A percentile compares a stretch with the other conserved stretches of the same genome.
Conservation (phyloP, 2,329 filamentous ascomycete genomes). For the Rugonectria rugulosa region DNA sequence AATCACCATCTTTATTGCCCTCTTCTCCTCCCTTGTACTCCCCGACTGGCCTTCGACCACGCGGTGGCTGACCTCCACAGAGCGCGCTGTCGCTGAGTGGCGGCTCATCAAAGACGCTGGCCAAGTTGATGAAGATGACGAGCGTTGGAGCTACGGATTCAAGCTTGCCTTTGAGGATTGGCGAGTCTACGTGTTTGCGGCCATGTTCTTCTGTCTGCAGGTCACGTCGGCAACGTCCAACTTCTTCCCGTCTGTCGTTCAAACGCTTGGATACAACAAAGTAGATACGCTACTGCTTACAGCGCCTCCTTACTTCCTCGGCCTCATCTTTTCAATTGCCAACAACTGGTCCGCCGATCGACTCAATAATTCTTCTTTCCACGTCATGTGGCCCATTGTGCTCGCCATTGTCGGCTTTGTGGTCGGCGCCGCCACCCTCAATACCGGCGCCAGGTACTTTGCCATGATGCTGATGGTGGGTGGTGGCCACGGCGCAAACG, state of each 20-base stretch:
- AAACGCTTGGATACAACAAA: constrained; percentile 38
- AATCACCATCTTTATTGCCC: constrained; percentile 16
- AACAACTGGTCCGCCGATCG: constrained; percentile 42
- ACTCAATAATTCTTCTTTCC: constrained; percentile 31
- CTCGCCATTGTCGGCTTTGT: constrained; percentile 18
- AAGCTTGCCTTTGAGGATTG: constrained; percentile 40
- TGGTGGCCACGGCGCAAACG: constrained; percentile 27
- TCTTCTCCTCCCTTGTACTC: constrained; percentile 16
- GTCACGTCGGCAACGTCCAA: constrained; percentile 42
- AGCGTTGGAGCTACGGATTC: constrained; percentile 26
- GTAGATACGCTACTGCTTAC: constrained; percentile 40
- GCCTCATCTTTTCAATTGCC: constrained; percentile 38
- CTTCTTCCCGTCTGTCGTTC: constrained; percentile 43
- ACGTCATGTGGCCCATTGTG: constrained; percentile 22
- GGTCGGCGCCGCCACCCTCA: constrained; percentile 29
- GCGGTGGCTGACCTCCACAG: constrained; percentile 18
- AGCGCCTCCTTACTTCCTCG: constrained; percentile 40
- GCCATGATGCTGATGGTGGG: constrained; percentile 32
- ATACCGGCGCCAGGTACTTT: constrained; percentile 31
- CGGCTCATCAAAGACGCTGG: constrained; percentile 24
- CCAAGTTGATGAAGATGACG: constrained; percentile 30
- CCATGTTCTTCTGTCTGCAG: constrained; percentile 39
- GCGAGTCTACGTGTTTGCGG: constrained; percentile 38
- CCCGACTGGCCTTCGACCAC: constrained; percentile 25
- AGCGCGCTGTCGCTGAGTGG: constrained; percentile 18